Evolutionary conservation across 768 basidiomycete species (phyloP).

Genomic region (Suillus weaverae): DNA sequence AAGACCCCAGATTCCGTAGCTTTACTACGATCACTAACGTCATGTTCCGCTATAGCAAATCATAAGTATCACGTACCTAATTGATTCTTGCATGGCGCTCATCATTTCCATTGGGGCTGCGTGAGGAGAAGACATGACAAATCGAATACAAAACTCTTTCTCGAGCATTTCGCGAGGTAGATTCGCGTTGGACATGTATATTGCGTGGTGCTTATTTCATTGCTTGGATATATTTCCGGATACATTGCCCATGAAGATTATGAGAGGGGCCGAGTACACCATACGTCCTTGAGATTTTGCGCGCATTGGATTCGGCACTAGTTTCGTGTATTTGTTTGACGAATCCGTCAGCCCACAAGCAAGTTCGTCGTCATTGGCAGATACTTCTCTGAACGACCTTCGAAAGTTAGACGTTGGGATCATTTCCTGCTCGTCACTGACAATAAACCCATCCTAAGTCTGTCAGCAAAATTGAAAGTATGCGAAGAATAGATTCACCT

Average conservation of each 20-base stretch:
- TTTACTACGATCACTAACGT: slow-evolving; percentile 8
- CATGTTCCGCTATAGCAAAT: not conserved
- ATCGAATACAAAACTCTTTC: slow-evolving; percentile 30
- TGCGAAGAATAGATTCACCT: not conserved
- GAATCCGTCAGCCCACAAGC: slow-evolving; percentile 4
- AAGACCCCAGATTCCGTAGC: slow-evolving; percentile 12
- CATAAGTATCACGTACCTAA: slow-evolving; percentile 20
- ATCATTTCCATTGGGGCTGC: slow-evolving; percentile 36
- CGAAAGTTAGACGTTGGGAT: slow-evolving; percentile 10
- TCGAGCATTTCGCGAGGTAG: slow-evolving; percentile 32
- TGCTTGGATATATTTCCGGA: slow-evolving; percentile 38
- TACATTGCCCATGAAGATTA: slow-evolving; percentile 38
- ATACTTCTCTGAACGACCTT: slow-evolving; percentile 15
- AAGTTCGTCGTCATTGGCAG: not conserved
- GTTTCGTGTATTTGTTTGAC: not conserved
- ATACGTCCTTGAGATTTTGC: slow-evolving; percentile 19
- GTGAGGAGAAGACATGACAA: slow-evolving; percentile 35
- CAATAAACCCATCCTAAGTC: slow-evolving; percentile 12
- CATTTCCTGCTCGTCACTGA: slow-evolving; percentile 11
- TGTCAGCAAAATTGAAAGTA: not conserved
- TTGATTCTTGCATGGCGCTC: slow-evolving; percentile 26
- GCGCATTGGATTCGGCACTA: slow-evolving; percentile 20
- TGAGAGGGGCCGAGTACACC: slow-evolving; percentile 23
- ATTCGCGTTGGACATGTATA: slow-evolving; percentile 34
- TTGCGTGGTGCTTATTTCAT: slow-evolving; percentile 37